phyloP scores from a whole-genome alignment of 2,329 filamentous ascomycete genomes.

The Ramularia collo-cygni region DNA sequence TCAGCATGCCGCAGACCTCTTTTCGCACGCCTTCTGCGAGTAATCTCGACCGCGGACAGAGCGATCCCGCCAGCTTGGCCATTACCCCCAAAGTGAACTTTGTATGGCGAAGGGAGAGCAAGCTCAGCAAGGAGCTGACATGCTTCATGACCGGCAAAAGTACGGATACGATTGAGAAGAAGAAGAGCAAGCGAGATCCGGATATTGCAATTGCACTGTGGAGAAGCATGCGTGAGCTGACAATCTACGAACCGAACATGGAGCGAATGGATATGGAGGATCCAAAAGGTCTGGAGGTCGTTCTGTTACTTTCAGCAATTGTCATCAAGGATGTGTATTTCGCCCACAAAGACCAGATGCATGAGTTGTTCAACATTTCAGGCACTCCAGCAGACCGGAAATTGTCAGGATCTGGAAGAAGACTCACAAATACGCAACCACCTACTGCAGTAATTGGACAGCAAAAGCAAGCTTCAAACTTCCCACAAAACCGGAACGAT shows the following conservation, averaged over 20 bases:
- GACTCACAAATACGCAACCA: constrained; percentile 22
- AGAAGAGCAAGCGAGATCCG: constrained; percentile 70
- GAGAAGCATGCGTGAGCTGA: constrained; percentile 67
- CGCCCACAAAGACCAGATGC: constrained; percentile 44
- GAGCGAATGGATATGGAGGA: constrained; percentile 88
- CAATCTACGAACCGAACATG: constrained; percentile 89
- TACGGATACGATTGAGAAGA: constrained; percentile 58
- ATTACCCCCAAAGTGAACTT: constrained; percentile 69
- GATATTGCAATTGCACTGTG: constrained; percentile 94
- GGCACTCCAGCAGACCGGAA: constrained; percentile 34
- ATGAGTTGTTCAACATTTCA: constrained; percentile 71
- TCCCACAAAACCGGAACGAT: constrained; percentile 8
- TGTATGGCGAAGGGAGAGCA: constrained; percentile 82
- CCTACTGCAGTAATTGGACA: constrained; percentile 10
- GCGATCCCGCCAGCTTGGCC: constrained; percentile 48
- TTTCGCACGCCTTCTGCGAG: constrained; percentile 77
- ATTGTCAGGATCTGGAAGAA: constrained; percentile 19
- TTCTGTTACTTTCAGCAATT: constrained; percentile 56
- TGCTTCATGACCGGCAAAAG: constrained; percentile 79
- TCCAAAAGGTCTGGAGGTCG: constrained; percentile 83
- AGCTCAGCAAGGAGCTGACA: constrained; percentile 78
- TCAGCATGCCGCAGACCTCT: constrained; percentile 79
- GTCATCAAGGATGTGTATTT: constrained; percentile 59
- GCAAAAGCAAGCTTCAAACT: constrained; percentile 11
- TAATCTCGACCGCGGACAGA: constrained; percentile 65